phyloP scores from a whole-genome alignment of 352 stramenopile genomes.

The Phytophthora kernoviae region DNA sequence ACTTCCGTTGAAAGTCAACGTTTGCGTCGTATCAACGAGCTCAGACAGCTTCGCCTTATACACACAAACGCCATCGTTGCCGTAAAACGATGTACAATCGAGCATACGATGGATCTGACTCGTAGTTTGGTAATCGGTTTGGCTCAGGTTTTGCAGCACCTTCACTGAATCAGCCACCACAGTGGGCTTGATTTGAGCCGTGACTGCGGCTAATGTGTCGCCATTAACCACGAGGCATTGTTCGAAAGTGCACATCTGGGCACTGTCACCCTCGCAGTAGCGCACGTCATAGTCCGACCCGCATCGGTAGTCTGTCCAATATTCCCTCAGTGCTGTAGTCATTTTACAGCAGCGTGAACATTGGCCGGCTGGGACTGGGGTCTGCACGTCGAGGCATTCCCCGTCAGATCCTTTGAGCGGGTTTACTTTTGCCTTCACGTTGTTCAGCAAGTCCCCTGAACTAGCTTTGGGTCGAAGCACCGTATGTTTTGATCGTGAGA shows the following conservation, averaged over 20 bases:
- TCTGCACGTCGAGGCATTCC: conserved; percentile 23
- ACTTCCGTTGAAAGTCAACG: conserved; percentile 20
- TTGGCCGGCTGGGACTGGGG: conserved; percentile 28
- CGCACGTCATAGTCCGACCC: conserved; percentile 45
- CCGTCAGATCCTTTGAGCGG: conserved; percentile 31
- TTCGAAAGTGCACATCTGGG: conserved; percentile 39
- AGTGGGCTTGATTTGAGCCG: conserved; percentile 32
- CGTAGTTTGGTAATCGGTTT: conserved; percentile 43
- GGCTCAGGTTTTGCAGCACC: conserved; percentile 41
- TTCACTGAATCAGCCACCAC: conserved; percentile 36
- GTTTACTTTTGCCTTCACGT: conserved; percentile 33
- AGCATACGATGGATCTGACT: conserved; percentile 68
- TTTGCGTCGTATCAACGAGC: conserved; percentile 37
- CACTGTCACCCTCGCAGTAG: conserved; percentile 40
- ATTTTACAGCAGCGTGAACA: conserved; percentile 59
- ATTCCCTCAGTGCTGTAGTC: conserved; percentile 49
- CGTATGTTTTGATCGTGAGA: conserved; percentile 29
- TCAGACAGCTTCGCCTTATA: conserved; percentile 41
- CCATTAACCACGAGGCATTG: conserved; percentile 65
- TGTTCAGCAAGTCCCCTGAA: conserved; percentile 32
- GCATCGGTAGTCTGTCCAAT: conserved; percentile 68
- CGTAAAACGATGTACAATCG: conserved; percentile 49
- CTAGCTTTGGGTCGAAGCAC: conserved; percentile 17
- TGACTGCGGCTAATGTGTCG: conserved; percentile 45
- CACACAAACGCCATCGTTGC: conserved; percentile 29